Evolutionary conservation across 805 yeast species (phyloP).

Genomic region (Sugiyamaella smithiae): DNA sequence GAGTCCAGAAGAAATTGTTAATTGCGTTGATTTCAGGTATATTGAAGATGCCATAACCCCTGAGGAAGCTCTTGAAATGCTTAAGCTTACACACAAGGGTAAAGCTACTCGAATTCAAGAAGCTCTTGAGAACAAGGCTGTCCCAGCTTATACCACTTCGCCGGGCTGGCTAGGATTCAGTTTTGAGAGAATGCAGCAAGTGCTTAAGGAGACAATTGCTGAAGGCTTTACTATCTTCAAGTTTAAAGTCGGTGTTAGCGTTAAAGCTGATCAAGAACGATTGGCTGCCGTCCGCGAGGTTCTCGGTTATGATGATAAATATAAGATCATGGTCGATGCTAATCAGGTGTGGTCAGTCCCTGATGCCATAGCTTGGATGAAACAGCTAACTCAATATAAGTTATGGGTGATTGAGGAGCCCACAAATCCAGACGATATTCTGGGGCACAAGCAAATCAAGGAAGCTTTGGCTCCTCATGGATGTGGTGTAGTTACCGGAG

Average conservation of each 20-base stretch:
- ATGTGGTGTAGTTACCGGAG: slow-evolving; percentile 37
- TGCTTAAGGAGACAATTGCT: slow-evolving; percentile 35
- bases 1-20: slow-evolving; percentile 41
- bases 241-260: slow-evolving; percentile 39
- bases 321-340: slow-evolving; percentile 34
- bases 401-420: slow-evolving; percentile 38
- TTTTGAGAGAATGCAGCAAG: slow-evolving; percentile 39
- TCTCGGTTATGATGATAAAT: slow-evolving; percentile 27
- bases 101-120: slow-evolving; percentile 34
- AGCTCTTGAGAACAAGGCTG: slow-evolving; percentile 35
- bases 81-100: slow-evolving; percentile 30
- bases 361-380: slow-evolving; percentile 34
- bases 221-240: slow-evolving; percentile 41
- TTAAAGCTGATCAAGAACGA: slow-evolving; percentile 36
- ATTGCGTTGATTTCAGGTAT: slow-evolving; percentile 41
- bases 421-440: slow-evolving; percentile 35
- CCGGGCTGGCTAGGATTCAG: slow-evolving; percentile 44
- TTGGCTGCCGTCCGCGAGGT: slow-evolving; percentile 36
- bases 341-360: too few relatives aligned
- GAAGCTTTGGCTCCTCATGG: slow-evolving; percentile 32
- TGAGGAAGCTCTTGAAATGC: slow-evolving; percentile 38
- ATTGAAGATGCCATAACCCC: slow-evolving; percentile 41
- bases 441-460: slow-evolving; percentile 32
- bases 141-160: slow-evolving; percentile 43
- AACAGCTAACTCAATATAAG: slow-evolving; percentile 30